phyloP scores from a whole-genome alignment of 2,329 filamentous ascomycete species.

The Fusarium sublunatum region DNA sequence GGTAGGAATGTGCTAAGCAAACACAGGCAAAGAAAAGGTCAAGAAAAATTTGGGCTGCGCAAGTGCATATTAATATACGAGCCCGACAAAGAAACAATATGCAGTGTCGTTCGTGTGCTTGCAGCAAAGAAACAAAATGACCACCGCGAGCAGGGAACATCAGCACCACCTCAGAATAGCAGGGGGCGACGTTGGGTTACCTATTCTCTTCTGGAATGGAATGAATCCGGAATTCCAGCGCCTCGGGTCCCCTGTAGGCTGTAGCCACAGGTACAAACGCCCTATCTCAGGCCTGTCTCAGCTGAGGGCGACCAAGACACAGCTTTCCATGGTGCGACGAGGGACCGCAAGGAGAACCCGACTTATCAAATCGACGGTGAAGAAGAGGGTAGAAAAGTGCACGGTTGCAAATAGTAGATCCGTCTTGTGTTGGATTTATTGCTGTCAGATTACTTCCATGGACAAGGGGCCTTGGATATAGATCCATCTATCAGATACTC shows the following conservation, averaged over 20 bases:
- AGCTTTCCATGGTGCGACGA: conserved; percentile 17
- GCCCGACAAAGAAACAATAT: conserved; percentile 11
- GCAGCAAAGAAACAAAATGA: background rate
- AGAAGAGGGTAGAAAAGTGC: conserved; percentile 8
- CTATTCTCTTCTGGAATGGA: conserved; percentile 24
- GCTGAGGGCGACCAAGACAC: conserved; percentile 1
- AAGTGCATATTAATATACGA: conserved; percentile 30
- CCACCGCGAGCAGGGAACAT: conserved; percentile 16
- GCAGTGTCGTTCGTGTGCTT: conserved; percentile 10
- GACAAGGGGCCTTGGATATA: conserved; percentile 10
- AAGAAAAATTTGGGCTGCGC: background rate
- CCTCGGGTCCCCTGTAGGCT: conserved; percentile 3
- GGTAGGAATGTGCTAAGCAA: conserved; percentile 24
- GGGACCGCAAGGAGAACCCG: conserved; percentile 17
- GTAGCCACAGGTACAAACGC: background rate
- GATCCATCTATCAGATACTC: conserved; percentile 18
- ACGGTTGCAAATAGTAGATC: conserved; percentile 13
- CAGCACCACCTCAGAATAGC: background rate
- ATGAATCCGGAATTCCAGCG: conserved; percentile 38
- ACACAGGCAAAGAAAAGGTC: background rate
- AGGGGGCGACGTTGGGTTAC: background rate
- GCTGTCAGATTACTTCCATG: conserved; percentile 19
- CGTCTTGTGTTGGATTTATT: conserved; percentile 31
- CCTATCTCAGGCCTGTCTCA: background rate
- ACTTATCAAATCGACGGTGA: conserved; percentile 3